Base-by-base conservation (phyloP, 352 stramenopile genomes). In the Phytopythium cucurbitacearum region DNA sequence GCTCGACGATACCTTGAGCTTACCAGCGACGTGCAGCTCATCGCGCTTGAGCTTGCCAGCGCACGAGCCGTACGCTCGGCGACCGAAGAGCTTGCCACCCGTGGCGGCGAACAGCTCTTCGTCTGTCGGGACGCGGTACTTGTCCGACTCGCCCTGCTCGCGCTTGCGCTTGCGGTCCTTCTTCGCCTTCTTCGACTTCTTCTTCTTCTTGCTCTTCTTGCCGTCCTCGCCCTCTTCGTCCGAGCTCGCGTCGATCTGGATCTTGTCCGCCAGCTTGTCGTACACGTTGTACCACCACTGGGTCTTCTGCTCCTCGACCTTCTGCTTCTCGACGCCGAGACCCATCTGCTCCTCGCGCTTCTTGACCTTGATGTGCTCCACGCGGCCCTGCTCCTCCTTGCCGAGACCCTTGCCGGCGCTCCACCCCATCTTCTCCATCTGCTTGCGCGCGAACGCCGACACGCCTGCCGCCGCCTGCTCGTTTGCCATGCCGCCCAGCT, bases 371-470 rank as follows among this genome's bases (percentile, higher is more conserved):
- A 99, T 81, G 75, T 99, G 95, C 21, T 84, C 93, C 36, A 83
- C 74, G 11, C 98, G 89, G 47, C 96, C 96, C 60, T 98, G 78
- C 60, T 97, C 84, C 51, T 94, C 67, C 73, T 98, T 99, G 57
- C 96, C 96, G 9, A 99, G 77, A 0, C 96, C 96, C 56, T 98
- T 97, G 57, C 96, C 96, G 57, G 96, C 84, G 45, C 64, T 91
- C 95, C 95, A 99, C 59, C 96, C 96, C 90, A 99, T 98, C 61
- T 97, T 97, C 57, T 88, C 79, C 88, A 97, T 96, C 69, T 96
- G 88, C 43, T 72, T 76, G 34, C 82, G 71, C 15, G 89, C 87
- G 51, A 97, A 96, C 43, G 62, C 71, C 56, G 84, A 94, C 52
- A 92, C 74, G 10, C 60, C 65, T 6, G 68, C 63, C 11, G 84